These are phyloP conservation scores for Moesziomyces aphidis DNA, from an alignment of 1,284 basidiomycete genomes.

Conservation along the genomic window DNA sequence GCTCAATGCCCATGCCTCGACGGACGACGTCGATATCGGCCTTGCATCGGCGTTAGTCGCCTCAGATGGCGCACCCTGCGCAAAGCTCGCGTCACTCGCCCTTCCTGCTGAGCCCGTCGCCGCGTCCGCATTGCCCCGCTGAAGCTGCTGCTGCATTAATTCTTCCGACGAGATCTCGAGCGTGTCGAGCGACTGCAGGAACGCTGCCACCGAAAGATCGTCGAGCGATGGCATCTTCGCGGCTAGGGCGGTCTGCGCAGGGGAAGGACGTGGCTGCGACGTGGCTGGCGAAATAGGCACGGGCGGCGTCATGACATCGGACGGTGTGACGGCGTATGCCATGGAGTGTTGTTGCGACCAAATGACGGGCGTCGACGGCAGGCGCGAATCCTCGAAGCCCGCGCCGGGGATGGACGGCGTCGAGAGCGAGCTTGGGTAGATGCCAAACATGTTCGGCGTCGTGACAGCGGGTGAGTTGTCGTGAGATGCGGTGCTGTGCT, in stretches of 20 bases:
- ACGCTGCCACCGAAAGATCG: slow-evolving; percentile 63
- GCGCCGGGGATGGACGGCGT: neutral
- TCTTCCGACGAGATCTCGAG: slow-evolving; percentile 63
- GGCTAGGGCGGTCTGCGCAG: neutral
- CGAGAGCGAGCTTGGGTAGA: slow-evolving; percentile 10
- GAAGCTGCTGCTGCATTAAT: slow-evolving; percentile 30
- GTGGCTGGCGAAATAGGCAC: slow-evolving; percentile 9
- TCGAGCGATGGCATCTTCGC: slow-evolving; percentile 45
- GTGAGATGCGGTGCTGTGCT: neutral
- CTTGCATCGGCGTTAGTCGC: neutral
- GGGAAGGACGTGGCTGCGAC: slow-evolving; percentile 1
- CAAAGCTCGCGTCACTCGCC: neutral
- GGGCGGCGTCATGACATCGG: slow-evolving; percentile 22
- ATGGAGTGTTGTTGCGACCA: slow-evolving; percentile 17
- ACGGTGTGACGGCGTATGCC: slow-evolving; percentile 18
- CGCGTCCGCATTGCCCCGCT: slow-evolving; percentile 22
- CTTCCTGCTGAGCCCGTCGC: slow-evolving; percentile 5
- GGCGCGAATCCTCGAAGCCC: neutral
- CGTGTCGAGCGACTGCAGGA: slow-evolving; percentile 64
- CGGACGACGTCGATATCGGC: slow-evolving; percentile 4
- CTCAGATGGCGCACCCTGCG: slow-evolving; percentile 8
- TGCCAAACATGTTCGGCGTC: neutral
- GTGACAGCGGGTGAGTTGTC: neutral
- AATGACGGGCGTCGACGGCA: slow-evolving; percentile 9
- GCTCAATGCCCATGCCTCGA: slow-evolving; percentile 40